Evolutionary conservation across 306 rosid genomes (phyloP).

Genomic region (Pueraria montana): DNA sequence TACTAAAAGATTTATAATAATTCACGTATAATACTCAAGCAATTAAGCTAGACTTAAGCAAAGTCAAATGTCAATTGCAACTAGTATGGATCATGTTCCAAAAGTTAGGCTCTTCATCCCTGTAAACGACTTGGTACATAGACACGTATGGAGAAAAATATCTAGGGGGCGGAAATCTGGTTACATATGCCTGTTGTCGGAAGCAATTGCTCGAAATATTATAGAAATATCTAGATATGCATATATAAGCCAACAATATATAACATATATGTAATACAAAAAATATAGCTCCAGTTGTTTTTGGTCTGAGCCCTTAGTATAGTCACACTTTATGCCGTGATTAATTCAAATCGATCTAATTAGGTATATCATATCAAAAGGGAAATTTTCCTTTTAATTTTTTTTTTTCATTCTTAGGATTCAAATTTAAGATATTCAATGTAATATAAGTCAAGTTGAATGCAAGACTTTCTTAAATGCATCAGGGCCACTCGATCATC

Average conservation of each 20-base stretch:
- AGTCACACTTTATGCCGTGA: background rate
- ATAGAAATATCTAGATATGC: background rate
- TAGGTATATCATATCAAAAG: background rate
- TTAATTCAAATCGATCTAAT: too few relatives aligned
- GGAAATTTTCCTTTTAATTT: background rate
- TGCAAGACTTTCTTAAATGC: background rate
- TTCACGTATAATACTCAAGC: too few relatives aligned
- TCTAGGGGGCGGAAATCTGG: background rate
- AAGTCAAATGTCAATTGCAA: background rate
- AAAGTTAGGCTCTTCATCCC: constrained; percentile 1
- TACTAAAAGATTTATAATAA: too few relatives aligned
- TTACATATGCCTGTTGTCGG: constrained; percentile 28
- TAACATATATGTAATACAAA: background rate
- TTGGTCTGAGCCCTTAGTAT: background rate
- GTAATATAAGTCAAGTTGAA: background rate
- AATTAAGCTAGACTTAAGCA: too few relatives aligned
- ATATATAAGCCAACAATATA: background rate
- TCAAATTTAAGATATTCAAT: background rate
- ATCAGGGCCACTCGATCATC: background rate
- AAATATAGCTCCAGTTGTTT: background rate
- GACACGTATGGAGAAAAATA: background rate
- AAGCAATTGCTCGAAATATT: background rate
- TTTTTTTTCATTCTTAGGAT: background rate
- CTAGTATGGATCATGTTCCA: background rate
- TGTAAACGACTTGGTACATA: background rate